A percentile compares a stretch with the other conserved stretches of the same genome.
These are phyloP conservation scores for Excoecaria agallocha DNA, from an alignment of 345 rosid genomes.

Conservation along the genomic window DNA sequence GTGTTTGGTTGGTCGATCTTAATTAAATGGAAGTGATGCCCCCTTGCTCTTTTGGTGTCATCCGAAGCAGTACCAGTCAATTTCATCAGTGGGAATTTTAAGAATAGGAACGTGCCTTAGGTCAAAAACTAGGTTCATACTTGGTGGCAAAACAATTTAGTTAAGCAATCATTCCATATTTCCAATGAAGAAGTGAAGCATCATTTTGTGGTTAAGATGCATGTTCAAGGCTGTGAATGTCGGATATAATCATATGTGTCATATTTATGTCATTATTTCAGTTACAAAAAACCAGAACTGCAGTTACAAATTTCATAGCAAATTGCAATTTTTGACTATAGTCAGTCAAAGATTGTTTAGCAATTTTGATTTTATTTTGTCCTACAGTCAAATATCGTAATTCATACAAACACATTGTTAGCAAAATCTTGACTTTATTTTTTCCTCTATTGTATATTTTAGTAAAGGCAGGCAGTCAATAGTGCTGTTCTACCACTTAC, in stretches of 20 bases:
- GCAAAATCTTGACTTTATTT: too few relatives aligned
- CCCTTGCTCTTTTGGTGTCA: not conserved
- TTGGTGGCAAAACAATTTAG: too few relatives aligned
- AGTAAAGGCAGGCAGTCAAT: not conserved
- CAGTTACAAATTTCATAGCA: not conserved
- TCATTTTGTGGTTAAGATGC: not conserved
- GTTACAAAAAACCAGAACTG: not conserved
- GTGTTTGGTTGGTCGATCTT: not conserved
- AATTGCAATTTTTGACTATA: not conserved
- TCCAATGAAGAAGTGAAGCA: not conserved
- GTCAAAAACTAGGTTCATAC: not conserved
- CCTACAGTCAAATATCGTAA: not conserved
- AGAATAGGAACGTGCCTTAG: not conserved
- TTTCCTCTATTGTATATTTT: not conserved
- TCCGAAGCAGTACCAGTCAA: not conserved
- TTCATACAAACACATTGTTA: not conserved
- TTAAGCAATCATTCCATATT: too few relatives aligned
- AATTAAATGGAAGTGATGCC: constrained; percentile 3
- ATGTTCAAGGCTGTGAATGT: not conserved
- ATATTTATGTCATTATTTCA: not conserved
- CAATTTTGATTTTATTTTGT: not conserved
- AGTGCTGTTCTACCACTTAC: not conserved
- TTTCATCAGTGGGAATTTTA: not conserved
- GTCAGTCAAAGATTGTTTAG: not conserved
- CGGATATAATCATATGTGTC: not conserved